Evolutionary conservation across 139 green algal species (phyloP).

Genomic region (Tetratostichococcus sp.): DNA sequence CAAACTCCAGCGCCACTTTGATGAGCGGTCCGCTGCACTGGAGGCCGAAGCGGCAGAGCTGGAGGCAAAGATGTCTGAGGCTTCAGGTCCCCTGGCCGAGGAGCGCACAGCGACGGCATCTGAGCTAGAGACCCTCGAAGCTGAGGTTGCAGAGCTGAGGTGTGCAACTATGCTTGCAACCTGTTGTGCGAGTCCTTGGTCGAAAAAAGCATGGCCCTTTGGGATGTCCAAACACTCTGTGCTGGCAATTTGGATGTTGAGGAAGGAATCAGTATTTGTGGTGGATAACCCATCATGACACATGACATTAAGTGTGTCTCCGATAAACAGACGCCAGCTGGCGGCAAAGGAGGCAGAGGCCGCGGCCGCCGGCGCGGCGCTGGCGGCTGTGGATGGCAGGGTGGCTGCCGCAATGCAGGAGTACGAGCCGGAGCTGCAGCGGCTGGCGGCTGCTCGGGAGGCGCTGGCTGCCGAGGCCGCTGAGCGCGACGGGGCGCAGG

Average conservation of each 20-base stretch:
- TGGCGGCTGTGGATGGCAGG: slow-evolving; percentile 10
- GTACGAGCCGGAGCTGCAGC: slow-evolving; percentile 13
- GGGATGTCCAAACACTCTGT: too few relatives aligned
- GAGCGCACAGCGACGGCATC: slow-evolving; percentile 12
- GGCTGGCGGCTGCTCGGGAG: slow-evolving; percentile 9
- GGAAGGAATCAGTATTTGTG: too few relatives aligned
- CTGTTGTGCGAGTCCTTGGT: too few relatives aligned
- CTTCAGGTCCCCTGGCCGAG: slow-evolving; percentile 3
- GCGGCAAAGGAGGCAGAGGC: slow-evolving; percentile 13
- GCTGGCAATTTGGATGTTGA: too few relatives aligned
- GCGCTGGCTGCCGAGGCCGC: slow-evolving; percentile 13
- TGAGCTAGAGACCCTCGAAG: slow-evolving; percentile 4
- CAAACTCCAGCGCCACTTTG: neutral
- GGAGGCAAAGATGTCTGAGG: slow-evolving; percentile 20
- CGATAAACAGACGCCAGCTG: slow-evolving; percentile 5
- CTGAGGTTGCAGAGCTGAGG: slow-evolving; percentile 17
- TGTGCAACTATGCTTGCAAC: neutral
- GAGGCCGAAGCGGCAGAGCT: neutral
- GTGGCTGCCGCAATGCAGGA: slow-evolving; percentile 1
- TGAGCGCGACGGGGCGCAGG: slow-evolving; percentile 7
- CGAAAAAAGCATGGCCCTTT: too few relatives aligned
- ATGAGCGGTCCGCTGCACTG: neutral
- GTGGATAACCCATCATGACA: too few relatives aligned
- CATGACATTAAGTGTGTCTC: too few relatives aligned
- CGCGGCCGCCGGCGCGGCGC: neutral